Base-by-base conservation (phyloP, 306 rosid species). In the Cercis canadensis region DNA sequence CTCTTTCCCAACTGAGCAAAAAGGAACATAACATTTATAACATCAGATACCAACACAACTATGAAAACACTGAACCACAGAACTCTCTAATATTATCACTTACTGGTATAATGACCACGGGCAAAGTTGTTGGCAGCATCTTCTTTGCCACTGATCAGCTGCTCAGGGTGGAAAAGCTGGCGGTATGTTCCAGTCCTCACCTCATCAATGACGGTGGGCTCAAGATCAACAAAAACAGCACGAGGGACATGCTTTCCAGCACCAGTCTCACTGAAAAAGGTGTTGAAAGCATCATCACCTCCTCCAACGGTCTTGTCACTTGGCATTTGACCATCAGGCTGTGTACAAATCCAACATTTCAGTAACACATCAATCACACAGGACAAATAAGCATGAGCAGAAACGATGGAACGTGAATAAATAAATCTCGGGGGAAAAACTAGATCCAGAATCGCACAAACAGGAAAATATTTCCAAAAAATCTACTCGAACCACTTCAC, bases 101-200 rank as follows among this genome's bases (percentile, higher is more conserved):
- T 76, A 89, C 96, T 89, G 88, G 98, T 89, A 34, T 89, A 92
- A 73, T 89, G 98, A 45, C 98, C 98, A 65, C 98, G 94, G 80
- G 98, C 98, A 72, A 92, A 92, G 88, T 92, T 89, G 87, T 92
- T 92, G 78, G 98, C 98, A 12, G 98, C 98, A 78, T 92, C 98
- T 60, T 92, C 98, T 75, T 92, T 92, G 61, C 98, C 98, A 5
- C 96, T 89, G 60, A 92, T 89, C 16, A 92, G 90, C 80, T 92
- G 97, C 73, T 92, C 97, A 0, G 97, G 97, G 82, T 92, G 97
- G 81, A 92, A 92, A 11, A 92, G 90, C 81, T 92, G 96, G 71
- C 97, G 97, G 75, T 92, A 89, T 0, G 88, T 50, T 52, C 97
- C 97, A 7, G 96, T 92, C 72, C 97, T 86, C 70, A 92, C 97